Percentiles rank a stretch among this genome's conserved stretches.
Conservation (phyloP, 192 early-diverging fungal species). For the Backusella tuberculispora region DNA sequence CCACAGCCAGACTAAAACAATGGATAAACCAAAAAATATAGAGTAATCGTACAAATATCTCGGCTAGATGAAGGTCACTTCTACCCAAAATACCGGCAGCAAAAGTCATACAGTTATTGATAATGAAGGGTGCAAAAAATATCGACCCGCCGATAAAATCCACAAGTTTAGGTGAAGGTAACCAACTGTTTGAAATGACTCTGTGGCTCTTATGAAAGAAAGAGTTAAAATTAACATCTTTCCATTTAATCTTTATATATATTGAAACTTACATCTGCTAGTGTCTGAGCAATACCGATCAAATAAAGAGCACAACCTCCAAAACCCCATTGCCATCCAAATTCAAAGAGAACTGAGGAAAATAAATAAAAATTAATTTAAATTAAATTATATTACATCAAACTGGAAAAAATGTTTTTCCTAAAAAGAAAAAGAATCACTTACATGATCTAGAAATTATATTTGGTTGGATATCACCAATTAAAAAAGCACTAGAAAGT, state of each 20-base stretch:
- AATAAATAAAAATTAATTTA: neutral
- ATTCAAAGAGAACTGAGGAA: slow-evolving; percentile 32
- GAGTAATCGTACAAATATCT: slow-evolving; percentile 25
- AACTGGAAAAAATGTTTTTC: neutral
- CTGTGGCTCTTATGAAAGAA: slow-evolving; percentile 28
- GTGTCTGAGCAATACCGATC: slow-evolving; percentile 41
- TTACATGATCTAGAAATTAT: slow-evolving; percentile 27
- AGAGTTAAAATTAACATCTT: neutral
- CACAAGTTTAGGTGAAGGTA: slow-evolving; percentile 26
- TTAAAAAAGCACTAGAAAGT: slow-evolving; percentile 27
- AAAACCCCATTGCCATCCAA: slow-evolving; percentile 38
- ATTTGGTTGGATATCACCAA: slow-evolving; percentile 27
- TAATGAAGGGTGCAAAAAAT: slow-evolving; percentile 26
- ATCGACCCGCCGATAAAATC: slow-evolving; percentile 29
- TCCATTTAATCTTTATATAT: neutral
- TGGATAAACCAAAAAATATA: slow-evolving; percentile 39
- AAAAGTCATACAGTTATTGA: slow-evolving; percentile 32
- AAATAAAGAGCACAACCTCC: slow-evolving; percentile 31
- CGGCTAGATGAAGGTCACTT: slow-evolving; percentile 12
- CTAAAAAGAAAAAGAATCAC: neutral
- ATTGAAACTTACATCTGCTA: slow-evolving; percentile 32
- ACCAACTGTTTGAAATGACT: slow-evolving; percentile 27
- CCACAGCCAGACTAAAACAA: neutral
- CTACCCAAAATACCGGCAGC: slow-evolving; percentile 22
- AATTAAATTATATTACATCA: neutral